Conservation (phyloP, 2,329 filamentous ascomycete species). For the Elsinoe ampelina region DNA sequence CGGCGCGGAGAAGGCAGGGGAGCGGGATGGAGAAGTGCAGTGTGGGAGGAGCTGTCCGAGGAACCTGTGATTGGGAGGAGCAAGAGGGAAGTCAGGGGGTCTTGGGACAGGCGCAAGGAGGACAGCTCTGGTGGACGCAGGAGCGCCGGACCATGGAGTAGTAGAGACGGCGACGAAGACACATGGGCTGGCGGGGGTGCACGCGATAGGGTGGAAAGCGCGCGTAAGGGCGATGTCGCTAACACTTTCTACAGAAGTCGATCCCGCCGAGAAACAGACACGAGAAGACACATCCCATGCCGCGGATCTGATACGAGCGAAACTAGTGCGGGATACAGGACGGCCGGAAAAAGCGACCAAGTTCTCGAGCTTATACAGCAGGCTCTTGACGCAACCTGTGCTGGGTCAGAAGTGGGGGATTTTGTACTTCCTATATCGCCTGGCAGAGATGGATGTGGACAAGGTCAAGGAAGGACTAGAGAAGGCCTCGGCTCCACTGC, state of each 20-base stretch:
- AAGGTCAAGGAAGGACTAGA: constrained; percentile 1
- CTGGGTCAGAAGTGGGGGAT: constrained; percentile 96
- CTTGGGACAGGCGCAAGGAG: no score
- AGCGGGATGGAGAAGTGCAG: no score
- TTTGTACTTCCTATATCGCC: constrained; percentile 76
- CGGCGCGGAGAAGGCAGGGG: no score
- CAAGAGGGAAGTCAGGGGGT: no score
- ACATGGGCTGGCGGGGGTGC: no score
- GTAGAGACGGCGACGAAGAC: no score
- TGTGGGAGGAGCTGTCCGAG: no score
- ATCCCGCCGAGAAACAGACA: constrained; percentile 38
- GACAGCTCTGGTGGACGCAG: no score
- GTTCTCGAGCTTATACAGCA: constrained; percentile 85
- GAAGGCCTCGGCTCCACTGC: not conserved
- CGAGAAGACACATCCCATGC: constrained; percentile 79
- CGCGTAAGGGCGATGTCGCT: not conserved
- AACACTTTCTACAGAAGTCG: constrained; percentile 20
- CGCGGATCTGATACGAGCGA: constrained; percentile 82
- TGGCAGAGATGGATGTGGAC: constrained; percentile 48
- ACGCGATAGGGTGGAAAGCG: no score
- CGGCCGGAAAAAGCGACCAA: constrained; percentile 65
- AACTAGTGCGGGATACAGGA: constrained; percentile 67
- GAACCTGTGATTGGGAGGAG: no score
- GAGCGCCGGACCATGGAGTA: no score
- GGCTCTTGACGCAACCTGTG: constrained; percentile 81